Evolutionary conservation across 352 stramenopile genomes (phyloP).

Genomic region (Saprolegnia parasitica): DNA sequence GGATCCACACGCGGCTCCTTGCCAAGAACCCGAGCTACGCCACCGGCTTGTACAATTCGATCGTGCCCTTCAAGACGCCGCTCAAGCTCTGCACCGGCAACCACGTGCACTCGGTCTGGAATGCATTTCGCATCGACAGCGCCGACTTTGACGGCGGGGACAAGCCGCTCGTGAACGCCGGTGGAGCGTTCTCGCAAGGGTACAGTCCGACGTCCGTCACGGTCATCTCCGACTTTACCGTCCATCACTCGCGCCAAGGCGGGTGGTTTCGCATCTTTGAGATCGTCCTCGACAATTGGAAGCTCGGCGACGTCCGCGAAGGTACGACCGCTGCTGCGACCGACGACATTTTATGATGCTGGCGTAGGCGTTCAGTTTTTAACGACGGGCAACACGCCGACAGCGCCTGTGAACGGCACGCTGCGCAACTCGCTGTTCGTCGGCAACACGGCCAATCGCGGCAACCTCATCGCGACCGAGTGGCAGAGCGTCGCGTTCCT

Average conservation of each 20-base stretch:
- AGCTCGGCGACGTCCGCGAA: constrained; percentile 38
- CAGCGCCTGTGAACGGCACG: constrained; percentile 33
- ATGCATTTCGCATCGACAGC: constrained; percentile 38
- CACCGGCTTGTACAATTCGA: constrained; percentile 32
- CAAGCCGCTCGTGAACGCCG: constrained; percentile 27
- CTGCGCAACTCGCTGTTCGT: constrained; percentile 41
- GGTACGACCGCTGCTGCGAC: constrained; percentile 16
- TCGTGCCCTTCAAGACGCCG: constrained; percentile 34
- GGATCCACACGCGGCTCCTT: constrained; percentile 39
- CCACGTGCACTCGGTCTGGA: constrained; percentile 32
- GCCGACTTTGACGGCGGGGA: constrained; percentile 33
- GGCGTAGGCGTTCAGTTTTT: constrained; percentile 34
- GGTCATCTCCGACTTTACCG: constrained; percentile 34
- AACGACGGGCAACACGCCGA: constrained; percentile 36
- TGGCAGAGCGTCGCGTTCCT: constrained; percentile 43
- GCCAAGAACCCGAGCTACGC: constrained; percentile 35
- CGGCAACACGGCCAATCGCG: constrained; percentile 38
- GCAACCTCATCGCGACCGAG: constrained; percentile 34
- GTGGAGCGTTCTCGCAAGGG: constrained; percentile 20
- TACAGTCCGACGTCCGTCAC: constrained; percentile 36
- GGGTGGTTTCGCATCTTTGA: constrained; percentile 39
- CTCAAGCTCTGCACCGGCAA: constrained; percentile 35
- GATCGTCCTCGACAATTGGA: constrained; percentile 36
- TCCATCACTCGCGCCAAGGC: constrained; percentile 39
- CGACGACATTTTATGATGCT: background rate